These are phyloP conservation scores for Perilla frutescens DNA, from an alignment of 257 asterid species.

Conservation along the genomic window DNA sequence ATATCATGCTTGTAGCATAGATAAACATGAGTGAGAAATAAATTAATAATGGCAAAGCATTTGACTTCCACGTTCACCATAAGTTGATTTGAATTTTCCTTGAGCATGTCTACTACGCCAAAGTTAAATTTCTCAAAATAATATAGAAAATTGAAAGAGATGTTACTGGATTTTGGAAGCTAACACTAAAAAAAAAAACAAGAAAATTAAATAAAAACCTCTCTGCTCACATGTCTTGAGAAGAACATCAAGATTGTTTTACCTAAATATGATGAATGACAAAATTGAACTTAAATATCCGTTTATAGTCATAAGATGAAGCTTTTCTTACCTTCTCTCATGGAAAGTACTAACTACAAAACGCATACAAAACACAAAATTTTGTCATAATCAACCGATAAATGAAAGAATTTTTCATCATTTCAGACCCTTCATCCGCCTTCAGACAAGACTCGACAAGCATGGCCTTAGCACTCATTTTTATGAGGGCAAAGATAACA, in stretches of 20 bases:
- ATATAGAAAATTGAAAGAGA: neutral
- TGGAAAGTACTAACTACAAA: constrained; percentile 15
- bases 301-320: neutral
- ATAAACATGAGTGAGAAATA: neutral
- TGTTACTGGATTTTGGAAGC: neutral
- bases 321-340: constrained; percentile 12
- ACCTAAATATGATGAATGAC: too few relatives aligned
- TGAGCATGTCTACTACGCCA: neutral
- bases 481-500: constrained; percentile 31
- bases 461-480: constrained; percentile 33
- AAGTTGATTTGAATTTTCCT: neutral
- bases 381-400: constrained; percentile 37
- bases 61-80: neutral
- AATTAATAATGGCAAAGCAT: neutral
- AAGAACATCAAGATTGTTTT: too few relatives aligned
- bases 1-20: neutral
- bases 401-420: constrained; percentile 49
- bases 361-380: constrained; percentile 35
- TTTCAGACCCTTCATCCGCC: constrained; percentile 38
- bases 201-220: neutral
- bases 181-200: too few relatives aligned
- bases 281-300: too few relatives aligned
- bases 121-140: neutral
- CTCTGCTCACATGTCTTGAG: too few relatives aligned
- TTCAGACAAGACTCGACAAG: constrained; percentile 40